Conservation (phyloP, 768 basidiomycete genomes). For the Tylopilus balloui region DNA sequence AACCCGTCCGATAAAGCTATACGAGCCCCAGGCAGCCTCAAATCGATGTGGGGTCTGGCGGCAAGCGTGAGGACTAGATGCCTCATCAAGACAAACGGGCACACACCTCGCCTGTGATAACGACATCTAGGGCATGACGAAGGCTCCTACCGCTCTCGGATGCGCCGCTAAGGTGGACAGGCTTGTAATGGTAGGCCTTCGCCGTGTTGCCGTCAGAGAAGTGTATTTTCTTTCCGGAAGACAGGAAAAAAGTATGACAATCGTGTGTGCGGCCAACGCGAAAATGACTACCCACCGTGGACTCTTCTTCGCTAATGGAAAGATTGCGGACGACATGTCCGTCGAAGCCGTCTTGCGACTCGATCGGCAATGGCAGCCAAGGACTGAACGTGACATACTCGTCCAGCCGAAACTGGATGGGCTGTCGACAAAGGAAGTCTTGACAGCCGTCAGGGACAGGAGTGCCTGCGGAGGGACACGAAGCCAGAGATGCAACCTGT, state of each 20-base stretch:
- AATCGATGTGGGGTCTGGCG: slow-evolving; percentile 49
- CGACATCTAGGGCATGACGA: slow-evolving; percentile 34
- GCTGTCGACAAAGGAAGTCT: slow-evolving; percentile 43
- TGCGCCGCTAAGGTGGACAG: slow-evolving; percentile 27
- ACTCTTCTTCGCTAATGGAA: slow-evolving; percentile 18
- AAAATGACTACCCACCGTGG: slow-evolving; percentile 22
- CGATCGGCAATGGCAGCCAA: slow-evolving; percentile 32
- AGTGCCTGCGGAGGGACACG: slow-evolving; percentile 12
- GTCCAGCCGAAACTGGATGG: slow-evolving; percentile 46
- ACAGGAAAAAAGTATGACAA: slow-evolving; percentile 17
- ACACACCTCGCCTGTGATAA: slow-evolving; percentile 33
- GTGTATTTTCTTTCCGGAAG: slow-evolving; percentile 17
- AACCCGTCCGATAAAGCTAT: slow-evolving; percentile 55
- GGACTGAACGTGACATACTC: slow-evolving; percentile 44
- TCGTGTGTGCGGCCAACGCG: slow-evolving; percentile 11
- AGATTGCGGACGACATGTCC: slow-evolving; percentile 22
- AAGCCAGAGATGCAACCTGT: slow-evolving; percentile 28
- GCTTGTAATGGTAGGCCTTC: slow-evolving; percentile 29
- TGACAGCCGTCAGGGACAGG: slow-evolving; percentile 9
- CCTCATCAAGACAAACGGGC: slow-evolving; percentile 19
- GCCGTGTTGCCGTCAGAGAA: slow-evolving; percentile 28
- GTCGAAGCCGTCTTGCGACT: slow-evolving; percentile 17
- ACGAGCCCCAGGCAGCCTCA: slow-evolving; percentile 64
- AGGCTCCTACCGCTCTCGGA: slow-evolving; percentile 25
- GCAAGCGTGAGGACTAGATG: slow-evolving; percentile 21